Conservation (phyloP, 164 flowering plant species). For the Kingdonia uniflora region DNA sequence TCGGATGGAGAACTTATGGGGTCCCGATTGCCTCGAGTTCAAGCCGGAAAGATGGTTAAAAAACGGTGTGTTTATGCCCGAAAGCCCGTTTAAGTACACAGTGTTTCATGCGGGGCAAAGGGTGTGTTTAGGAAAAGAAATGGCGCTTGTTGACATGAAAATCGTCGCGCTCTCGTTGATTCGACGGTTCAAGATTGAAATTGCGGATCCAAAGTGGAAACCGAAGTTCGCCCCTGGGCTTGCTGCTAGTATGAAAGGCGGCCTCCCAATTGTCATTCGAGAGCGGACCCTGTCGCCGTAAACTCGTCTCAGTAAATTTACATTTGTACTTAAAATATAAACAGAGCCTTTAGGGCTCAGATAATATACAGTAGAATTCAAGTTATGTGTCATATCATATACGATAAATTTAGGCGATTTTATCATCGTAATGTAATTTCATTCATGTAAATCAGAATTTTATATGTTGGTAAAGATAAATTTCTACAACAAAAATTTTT, state of each 20-base stretch:
- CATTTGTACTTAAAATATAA: no score
- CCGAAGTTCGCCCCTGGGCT: conserved; percentile 55
- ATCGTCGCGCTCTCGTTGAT: conserved; percentile 39
- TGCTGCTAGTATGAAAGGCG: conserved; percentile 56
- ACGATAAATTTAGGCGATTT: no score
- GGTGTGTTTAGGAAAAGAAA: conserved; percentile 59
- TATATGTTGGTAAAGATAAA: no score
- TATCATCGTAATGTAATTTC: no score
- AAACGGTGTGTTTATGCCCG: conserved; percentile 38
- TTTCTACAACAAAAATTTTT: no score
- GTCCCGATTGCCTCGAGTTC: conserved; percentile 50
- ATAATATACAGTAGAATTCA: no score
- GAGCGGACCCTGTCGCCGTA: conserved; percentile 1
- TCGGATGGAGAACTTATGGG: conserved; percentile 77
- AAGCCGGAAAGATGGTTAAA: conserved; percentile 72
- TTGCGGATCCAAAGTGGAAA: conserved; percentile 3
- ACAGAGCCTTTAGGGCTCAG: no score
- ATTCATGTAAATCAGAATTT: no score
- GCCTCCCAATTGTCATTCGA: conserved; percentile 38
- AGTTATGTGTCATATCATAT: no score
- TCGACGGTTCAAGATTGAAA: conserved; percentile 31
- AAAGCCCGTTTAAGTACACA: conserved; percentile 45
- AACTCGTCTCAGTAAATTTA: no score
- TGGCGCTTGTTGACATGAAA: conserved; percentile 51
- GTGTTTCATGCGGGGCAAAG: conserved; percentile 63